Base-by-base conservation (phyloP, 345 rosid genomes). In the Bruguiera parviflora region DNA sequence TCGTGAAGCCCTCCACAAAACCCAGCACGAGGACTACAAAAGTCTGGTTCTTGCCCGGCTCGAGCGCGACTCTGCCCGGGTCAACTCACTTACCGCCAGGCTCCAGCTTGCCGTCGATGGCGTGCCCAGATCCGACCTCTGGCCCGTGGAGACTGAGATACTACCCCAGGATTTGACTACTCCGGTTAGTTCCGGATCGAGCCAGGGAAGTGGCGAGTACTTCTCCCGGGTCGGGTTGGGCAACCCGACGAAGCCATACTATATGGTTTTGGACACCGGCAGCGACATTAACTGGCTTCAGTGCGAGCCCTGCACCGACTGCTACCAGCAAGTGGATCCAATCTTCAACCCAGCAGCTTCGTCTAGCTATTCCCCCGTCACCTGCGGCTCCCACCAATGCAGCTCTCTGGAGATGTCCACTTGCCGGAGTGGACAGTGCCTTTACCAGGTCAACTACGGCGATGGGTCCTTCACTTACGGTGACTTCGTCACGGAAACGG, bases 151-250 rank as follows among this genome's bases (percentile, higher is more conserved):
- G 18, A 68, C 81, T 49, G 79, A 77, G 52, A 74, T 72, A 82
- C 77, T 58, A 7, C 74, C 92, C 9, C 79, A 88, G 77, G 91
- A 75, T 6, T 60, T 94, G 28, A 71, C 86, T 4, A 84, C 92
- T 10, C 96, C 97, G 2, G 79, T 94, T 46, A 73, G 82, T 33
- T 91, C 98, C 64, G 98, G 98, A 5, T 58, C 66, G 2, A 73
- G 84, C 55, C 95, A 91, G 66, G 98, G 98, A 11, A 91, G 96
- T 78, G 97, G 97, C 3, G 98, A 94, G 87, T 94, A 94, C 78
- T 94, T 94, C 82, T 76, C 97, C 0, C 83, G 90, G 20, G 47
- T 94, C 72, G 96, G 96, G 3, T 75, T 94, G 53, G 98, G 98
- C n/a, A 81, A 62, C 51, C 98, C 98, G 61, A 76, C 90, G 3